Conservation (phyloP, 768 basidiomycete genomes). For the Hygrocybe punicea region DNA sequence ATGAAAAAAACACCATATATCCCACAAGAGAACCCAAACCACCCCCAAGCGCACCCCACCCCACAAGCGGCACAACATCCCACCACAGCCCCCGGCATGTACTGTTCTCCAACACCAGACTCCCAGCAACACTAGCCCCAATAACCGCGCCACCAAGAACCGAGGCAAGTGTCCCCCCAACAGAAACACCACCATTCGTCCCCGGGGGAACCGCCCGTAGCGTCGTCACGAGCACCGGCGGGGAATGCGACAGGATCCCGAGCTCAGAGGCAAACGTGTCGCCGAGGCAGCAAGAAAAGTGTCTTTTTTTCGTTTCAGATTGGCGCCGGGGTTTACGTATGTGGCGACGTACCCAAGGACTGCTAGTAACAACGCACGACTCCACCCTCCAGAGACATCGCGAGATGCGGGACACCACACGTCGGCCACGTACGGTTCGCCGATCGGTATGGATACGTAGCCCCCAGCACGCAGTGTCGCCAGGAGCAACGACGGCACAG, state of each 20-base stretch:
- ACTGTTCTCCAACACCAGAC: slow-evolving; percentile 60
- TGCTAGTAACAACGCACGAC: slow-evolving; percentile 59
- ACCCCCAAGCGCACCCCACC: slow-evolving; percentile 65
- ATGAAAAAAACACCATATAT: slow-evolving; percentile 9
- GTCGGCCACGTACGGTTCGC: slow-evolving; percentile 34
- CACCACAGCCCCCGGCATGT: slow-evolving; percentile 45
- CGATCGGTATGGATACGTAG: background rate
- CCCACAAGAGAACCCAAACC: slow-evolving; percentile 76
- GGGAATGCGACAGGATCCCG: slow-evolving; percentile 72
- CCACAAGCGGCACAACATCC: slow-evolving; percentile 43
- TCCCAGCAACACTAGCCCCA: slow-evolving; percentile 56
- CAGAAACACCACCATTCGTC: slow-evolving; percentile 85
- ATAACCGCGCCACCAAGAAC: slow-evolving; percentile 69
- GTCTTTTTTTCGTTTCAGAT: slow-evolving; percentile 40
- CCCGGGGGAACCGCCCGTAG: slow-evolving; percentile 74
- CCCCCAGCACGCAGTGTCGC: background rate
- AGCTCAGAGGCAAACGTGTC: slow-evolving; percentile 93
- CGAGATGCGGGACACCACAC: slow-evolving; percentile 64
- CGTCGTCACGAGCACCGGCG: slow-evolving; percentile 78
- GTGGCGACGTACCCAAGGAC: slow-evolving; percentile 64
- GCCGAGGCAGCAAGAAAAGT: slow-evolving; percentile 85
- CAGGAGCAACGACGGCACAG: slow-evolving; percentile 11
- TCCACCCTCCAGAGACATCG: slow-evolving; percentile 46
- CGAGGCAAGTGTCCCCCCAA: slow-evolving; percentile 71
- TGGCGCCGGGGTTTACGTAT: background rate